Conservation (phyloP, 495 filamentous ascomycete genomes). For the Chlorociboria aeruginascens region DNA sequence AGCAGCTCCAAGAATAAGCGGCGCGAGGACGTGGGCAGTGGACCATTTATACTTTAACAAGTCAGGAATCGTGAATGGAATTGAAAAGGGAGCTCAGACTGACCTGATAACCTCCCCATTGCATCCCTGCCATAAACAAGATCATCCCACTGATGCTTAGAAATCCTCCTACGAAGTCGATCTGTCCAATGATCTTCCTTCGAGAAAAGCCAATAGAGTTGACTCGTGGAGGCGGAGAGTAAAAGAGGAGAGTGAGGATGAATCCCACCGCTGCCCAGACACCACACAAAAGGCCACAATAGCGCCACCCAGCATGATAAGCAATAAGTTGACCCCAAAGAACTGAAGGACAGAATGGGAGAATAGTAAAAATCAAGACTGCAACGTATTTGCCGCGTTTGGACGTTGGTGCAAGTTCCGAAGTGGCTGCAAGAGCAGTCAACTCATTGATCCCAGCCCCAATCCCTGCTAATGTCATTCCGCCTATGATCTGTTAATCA, state of each 20-base stretch:
- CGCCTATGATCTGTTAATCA: constrained; percentile 31
- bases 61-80: background rate
- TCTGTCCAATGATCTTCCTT: constrained; percentile 38
- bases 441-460: constrained; percentile 54
- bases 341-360: constrained; percentile 56
- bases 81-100: background rate
- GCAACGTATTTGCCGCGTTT: constrained; percentile 60
- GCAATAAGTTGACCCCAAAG: constrained; percentile 60
- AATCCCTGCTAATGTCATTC: constrained; percentile 49
- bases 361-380: constrained; percentile 50
- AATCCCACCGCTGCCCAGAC: constrained; percentile 51
- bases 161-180: constrained; percentile 57
- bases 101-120: constrained; percentile 53
- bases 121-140: constrained; percentile 52
- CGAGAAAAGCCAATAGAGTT: constrained; percentile 37
- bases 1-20: constrained; percentile 42
- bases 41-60: constrained; percentile 39
- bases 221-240: constrained; percentile 49
- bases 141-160: constrained; percentile 53
- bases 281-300: constrained; percentile 47
- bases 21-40: constrained; percentile 45
- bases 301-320: constrained; percentile 45
- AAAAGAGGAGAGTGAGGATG: constrained; percentile 48
- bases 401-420: constrained; percentile 54
- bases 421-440: constrained; percentile 51